phyloP scores from a whole-genome alignment of 2,329 filamentous ascomycete species.

The Calycina herbarum region DNA sequence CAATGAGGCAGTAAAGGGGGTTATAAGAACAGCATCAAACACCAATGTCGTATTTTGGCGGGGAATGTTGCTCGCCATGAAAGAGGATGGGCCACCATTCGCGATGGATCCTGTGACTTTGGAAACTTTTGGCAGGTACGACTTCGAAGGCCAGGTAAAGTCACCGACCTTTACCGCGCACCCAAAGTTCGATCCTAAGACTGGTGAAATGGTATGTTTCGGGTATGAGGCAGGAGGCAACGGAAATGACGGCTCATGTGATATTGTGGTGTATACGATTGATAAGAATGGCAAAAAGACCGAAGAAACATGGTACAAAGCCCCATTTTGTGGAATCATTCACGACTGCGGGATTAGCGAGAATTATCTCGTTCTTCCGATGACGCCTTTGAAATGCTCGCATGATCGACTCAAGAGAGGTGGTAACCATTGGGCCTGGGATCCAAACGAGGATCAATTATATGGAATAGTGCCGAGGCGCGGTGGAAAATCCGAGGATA shows the following conservation, averaged over 20 bases:
- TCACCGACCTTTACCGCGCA: constrained; percentile 52
- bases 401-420: constrained; percentile 46
- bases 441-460: constrained; percentile 54
- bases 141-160: constrained; percentile 50
- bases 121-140: constrained; percentile 49
- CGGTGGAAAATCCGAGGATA: constrained; percentile 51
- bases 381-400: constrained; percentile 50
- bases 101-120: constrained; percentile 50
- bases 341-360: constrained; percentile 50
- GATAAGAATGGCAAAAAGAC: constrained; percentile 45
- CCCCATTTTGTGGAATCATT: constrained; percentile 54
- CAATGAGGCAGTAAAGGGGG: constrained; percentile 53
- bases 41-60: constrained; percentile 62
- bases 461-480: constrained; percentile 54
- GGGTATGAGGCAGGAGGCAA: constrained; percentile 50
- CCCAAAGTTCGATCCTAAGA: constrained; percentile 53
- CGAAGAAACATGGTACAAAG: constrained; percentile 50
- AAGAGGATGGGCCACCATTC: constrained; percentile 54
- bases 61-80: constrained; percentile 54
- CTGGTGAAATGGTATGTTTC: constrained; percentile 53
- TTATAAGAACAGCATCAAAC: constrained; percentile 57
- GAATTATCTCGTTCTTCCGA: constrained; percentile 49
- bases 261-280: constrained; percentile 50
- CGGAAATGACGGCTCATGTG: constrained; percentile 44
- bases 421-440: constrained; percentile 53